These are phyloP conservation scores for Orbilia ellipsospora DNA, from an alignment of 2,329 filamentous ascomycete genomes.

Conservation along the genomic window DNA sequence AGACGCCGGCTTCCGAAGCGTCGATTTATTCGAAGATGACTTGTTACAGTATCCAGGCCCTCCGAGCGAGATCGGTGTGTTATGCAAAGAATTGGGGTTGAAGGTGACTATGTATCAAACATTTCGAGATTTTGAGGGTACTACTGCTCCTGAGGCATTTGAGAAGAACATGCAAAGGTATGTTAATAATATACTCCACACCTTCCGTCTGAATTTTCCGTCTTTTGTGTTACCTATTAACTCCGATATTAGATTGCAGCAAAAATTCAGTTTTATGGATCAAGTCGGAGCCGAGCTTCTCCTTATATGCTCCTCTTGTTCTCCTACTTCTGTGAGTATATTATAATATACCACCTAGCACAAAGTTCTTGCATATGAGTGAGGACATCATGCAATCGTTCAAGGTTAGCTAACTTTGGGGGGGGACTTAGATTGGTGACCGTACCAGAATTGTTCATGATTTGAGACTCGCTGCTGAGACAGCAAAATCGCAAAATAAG, in stretches of 20 bases:
- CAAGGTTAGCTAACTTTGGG: conserved; percentile 44
- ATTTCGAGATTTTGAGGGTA: conserved; percentile 57
- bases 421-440: conserved; percentile 51
- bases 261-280: conserved; percentile 57
- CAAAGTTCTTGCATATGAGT: neutral
- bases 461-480: conserved; percentile 55
- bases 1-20: conserved; percentile 55
- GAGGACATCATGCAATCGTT: conserved; percentile 7
- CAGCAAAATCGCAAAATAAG: conserved; percentile 55
- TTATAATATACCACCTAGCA: neutral
- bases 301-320: conserved; percentile 56
- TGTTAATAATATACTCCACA: conserved; percentile 44
- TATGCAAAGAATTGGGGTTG: conserved; percentile 56
- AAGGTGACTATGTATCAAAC: conserved; percentile 57
- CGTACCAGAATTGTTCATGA: conserved; percentile 56
- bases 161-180: conserved; percentile 56
- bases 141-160: conserved; percentile 54
- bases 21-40: conserved; percentile 57
- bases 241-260: conserved; percentile 46
- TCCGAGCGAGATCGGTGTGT: conserved; percentile 52
- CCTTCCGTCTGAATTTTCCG: conserved; percentile 33
- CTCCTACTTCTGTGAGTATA: conserved; percentile 55
- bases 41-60: conserved; percentile 54
- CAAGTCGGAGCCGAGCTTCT: conserved; percentile 56
- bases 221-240: conserved; percentile 45